Conservation (phyloP, 2,329 filamentous ascomycete genomes). For the Fusarium acutatum region DNA sequence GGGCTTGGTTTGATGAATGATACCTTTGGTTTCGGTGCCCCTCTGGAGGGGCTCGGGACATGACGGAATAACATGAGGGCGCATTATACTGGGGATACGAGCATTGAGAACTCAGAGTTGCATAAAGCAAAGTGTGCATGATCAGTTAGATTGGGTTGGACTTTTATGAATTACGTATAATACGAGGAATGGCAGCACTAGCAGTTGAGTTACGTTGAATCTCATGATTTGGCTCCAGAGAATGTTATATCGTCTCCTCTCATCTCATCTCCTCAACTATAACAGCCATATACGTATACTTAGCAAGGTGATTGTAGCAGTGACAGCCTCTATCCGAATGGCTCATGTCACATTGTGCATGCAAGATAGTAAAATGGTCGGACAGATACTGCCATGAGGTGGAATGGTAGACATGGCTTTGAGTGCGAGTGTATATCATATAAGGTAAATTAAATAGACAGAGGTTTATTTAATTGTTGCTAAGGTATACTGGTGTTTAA, state of each 20-base stretch:
- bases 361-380: background rate
- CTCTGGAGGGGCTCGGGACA: conserved; percentile 39
- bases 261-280: background rate
- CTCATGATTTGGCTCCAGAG: background rate
- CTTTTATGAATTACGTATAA: conserved; percentile 39
- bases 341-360: background rate
- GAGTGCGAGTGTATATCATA: background rate
- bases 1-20: conserved; percentile 36
- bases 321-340: background rate
- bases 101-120: conserved; percentile 3
- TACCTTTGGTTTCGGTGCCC: conserved; percentile 34
- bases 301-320: background rate
- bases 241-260: background rate
- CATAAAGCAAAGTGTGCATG: conserved; percentile 23
- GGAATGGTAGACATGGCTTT: background rate
- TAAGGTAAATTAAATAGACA: background rate
- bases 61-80: conserved; percentile 26
- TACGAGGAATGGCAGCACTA: conserved; percentile 32
- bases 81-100: conserved; percentile 15
- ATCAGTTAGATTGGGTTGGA: conserved; percentile 41
- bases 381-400: background rate
- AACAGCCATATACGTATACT: background rate
- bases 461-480: background rate
- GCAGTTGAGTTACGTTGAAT: background rate
- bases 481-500: background rate